Evolutionary conservation across 352 stramenopile genomes (phyloP).

Genomic region (Pythium guiyangense): DNA sequence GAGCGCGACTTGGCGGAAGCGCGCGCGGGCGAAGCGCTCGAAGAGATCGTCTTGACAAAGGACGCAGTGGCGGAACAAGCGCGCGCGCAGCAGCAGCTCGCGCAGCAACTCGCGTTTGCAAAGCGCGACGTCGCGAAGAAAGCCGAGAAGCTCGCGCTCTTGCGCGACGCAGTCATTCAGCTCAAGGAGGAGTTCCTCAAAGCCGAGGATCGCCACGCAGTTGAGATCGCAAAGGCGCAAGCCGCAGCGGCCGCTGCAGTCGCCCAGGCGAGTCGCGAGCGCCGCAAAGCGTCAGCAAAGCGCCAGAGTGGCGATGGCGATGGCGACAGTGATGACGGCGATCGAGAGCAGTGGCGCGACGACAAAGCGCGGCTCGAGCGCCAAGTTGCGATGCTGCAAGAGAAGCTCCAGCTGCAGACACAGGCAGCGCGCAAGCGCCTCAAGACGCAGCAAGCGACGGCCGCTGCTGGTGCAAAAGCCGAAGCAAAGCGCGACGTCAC

Average conservation of each 20-base stretch:
- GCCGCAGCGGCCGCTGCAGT: slow-evolving; percentile 20
- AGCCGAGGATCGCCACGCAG: slow-evolving; percentile 69
- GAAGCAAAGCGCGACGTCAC: slow-evolving; percentile 18
- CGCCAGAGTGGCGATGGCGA: slow-evolving; percentile 19
- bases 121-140: slow-evolving; percentile 46
- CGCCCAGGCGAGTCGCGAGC: background rate
- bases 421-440: too few species aligned
- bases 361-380: slow-evolving; percentile 47
- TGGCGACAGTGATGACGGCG: slow-evolving; percentile 42
- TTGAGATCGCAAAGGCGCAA: slow-evolving; percentile 60
- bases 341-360: slow-evolving; percentile 36
- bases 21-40: slow-evolving; percentile 74
- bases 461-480: too few species aligned
- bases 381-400: slow-evolving; percentile 58
- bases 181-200: slow-evolving; percentile 90
- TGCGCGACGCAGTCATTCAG: slow-evolving; percentile 78
- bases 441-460: too few species aligned
- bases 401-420: too few species aligned
- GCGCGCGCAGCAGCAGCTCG: slow-evolving; percentile 26
- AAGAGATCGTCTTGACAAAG: slow-evolving; percentile 75
- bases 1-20: slow-evolving; percentile 72
- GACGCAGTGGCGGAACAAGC: too few species aligned
- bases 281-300: slow-evolving; percentile 18
- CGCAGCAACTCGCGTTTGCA: slow-evolving; percentile 34
- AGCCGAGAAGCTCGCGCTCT: slow-evolving; percentile 57